phyloP scores from a whole-genome alignment of 2,329 filamentous ascomycete species.

The Aspergillus sp. region DNA sequence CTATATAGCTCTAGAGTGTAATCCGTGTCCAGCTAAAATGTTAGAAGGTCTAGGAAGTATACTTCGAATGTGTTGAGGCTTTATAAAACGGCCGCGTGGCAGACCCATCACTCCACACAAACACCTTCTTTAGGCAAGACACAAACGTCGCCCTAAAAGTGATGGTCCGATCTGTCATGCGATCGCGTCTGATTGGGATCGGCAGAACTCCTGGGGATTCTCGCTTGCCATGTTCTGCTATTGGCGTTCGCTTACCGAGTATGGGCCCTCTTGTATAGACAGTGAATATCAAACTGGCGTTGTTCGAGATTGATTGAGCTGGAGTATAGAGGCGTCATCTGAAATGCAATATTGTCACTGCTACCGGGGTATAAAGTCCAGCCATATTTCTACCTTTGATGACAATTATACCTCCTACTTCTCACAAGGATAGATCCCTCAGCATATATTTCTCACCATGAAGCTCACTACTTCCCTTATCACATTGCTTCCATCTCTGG shows the following conservation, averaged over 20 bases:
- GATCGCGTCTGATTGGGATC: neutral
- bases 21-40: too few relatives aligned
- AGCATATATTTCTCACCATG: neutral
- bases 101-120: neutral
- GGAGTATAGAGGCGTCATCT: neutral
- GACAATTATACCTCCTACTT: too few relatives aligned
- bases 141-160: too few relatives aligned
- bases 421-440: too few relatives aligned
- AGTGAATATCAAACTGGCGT: neutral
- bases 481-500: neutral
- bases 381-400: neutral
- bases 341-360: neutral
- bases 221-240: neutral
- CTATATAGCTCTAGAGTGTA: too few relatives aligned
- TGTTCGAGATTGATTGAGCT: neutral
- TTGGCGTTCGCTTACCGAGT: neutral
- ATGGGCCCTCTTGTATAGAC: neutral
- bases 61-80: too few relatives aligned
- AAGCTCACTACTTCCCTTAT: neutral
- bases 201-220: neutral
- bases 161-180: neutral
- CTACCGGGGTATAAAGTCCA: neutral
- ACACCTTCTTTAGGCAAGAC: neutral
- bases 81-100: neutral
- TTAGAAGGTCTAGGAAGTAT: too few relatives aligned